Evolutionary conservation across 441 rosid species (phyloP).

Genomic region (Erodium moschatum): DNA sequence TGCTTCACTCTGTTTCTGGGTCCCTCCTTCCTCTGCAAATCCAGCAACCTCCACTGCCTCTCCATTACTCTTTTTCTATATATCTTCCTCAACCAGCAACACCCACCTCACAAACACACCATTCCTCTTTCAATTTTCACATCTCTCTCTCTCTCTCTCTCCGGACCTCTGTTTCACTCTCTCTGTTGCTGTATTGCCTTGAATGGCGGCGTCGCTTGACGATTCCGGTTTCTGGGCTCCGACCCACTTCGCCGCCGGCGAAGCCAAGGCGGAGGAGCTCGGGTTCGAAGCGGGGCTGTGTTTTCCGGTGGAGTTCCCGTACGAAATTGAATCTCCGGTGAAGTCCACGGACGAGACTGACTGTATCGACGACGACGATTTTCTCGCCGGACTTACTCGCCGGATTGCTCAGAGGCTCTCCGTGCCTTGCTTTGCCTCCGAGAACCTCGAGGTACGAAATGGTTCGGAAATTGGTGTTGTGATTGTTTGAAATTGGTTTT

Average conservation of each 20-base stretch:
- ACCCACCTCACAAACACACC: background rate
- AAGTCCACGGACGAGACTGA: slow-evolving; percentile 34
- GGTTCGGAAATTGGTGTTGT: too few species aligned
- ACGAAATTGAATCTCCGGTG: slow-evolving; percentile 48
- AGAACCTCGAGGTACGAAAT: slow-evolving; percentile 35
- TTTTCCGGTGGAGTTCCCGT: slow-evolving; percentile 26
- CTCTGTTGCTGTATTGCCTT: background rate
- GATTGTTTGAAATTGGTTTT: background rate
- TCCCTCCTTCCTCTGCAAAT: slow-evolving; percentile 25
- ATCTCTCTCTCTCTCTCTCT: background rate
- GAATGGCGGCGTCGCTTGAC: slow-evolving; percentile 30
- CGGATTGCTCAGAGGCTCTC: slow-evolving; percentile 33
- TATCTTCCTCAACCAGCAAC: slow-evolving; percentile 23
- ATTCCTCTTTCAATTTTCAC: background rate
- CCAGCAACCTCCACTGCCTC: slow-evolving; percentile 6
- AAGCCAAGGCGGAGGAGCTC: too few species aligned
- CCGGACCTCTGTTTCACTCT: background rate
- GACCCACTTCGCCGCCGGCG: background rate
- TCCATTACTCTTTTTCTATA: slow-evolving; percentile 16
- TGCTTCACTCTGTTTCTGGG: slow-evolving; percentile 21
- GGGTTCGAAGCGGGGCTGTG: too few species aligned
- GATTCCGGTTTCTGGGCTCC: slow-evolving; percentile 27
- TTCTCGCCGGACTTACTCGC: slow-evolving; percentile 64
- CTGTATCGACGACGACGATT: slow-evolving; percentile 64
- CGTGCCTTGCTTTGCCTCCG: too few species aligned